Evolutionary conservation across 2,329 filamentous ascomycete genomes (phyloP).

Genomic region (Ceratocystis cacaofunesta): DNA sequence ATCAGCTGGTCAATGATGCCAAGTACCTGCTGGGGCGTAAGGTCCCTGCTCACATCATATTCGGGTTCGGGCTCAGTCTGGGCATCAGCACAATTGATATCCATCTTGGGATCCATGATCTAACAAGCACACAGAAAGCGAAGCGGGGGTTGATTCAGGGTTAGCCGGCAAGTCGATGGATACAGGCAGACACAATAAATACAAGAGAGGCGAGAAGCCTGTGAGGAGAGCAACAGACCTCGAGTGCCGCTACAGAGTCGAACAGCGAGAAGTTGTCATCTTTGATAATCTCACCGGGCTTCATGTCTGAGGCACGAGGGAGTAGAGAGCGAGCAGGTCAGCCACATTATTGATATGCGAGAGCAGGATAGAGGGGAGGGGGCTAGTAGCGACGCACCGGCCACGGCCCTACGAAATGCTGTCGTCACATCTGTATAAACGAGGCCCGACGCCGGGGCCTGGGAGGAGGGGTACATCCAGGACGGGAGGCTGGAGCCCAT

Average conservation of each 20-base stretch:
- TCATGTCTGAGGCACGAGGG: conserved; percentile 12
- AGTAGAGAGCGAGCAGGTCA: neutral
- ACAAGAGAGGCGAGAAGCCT: neutral
- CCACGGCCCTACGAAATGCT: conserved; percentile 11
- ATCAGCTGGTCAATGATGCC: conserved; percentile 90
- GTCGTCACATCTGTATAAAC: conserved; percentile 16
- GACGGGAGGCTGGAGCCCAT: conserved; percentile 2
- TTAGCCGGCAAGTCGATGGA: neutral
- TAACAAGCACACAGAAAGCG: conserved; percentile 26
- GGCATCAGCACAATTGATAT: conserved; percentile 69
- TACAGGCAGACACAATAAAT: too few species aligned
- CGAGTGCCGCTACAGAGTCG: conserved; percentile 77
- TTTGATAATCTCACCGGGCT: conserved; percentile 65
- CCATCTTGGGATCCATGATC: conserved; percentile 99
- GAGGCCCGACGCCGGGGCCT: conserved; percentile 7
- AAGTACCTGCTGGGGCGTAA: conserved; percentile 66
- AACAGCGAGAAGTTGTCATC: conserved; percentile 91
- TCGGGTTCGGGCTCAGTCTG: conserved; percentile 72
- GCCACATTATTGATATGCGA: neutral
- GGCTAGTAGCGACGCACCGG: conserved; percentile 5
- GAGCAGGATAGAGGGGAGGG: neutral
- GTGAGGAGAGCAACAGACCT: conserved; percentile 32
- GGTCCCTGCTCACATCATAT: conserved; percentile 54
- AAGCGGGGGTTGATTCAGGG: neutral
- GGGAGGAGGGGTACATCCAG: neutral